Evolutionary conservation across 371 early-diverging fungal species (phyloP), one percentile per base, ranked within the genome.

Genomic region (Umbelopsis sp.): DNA sequence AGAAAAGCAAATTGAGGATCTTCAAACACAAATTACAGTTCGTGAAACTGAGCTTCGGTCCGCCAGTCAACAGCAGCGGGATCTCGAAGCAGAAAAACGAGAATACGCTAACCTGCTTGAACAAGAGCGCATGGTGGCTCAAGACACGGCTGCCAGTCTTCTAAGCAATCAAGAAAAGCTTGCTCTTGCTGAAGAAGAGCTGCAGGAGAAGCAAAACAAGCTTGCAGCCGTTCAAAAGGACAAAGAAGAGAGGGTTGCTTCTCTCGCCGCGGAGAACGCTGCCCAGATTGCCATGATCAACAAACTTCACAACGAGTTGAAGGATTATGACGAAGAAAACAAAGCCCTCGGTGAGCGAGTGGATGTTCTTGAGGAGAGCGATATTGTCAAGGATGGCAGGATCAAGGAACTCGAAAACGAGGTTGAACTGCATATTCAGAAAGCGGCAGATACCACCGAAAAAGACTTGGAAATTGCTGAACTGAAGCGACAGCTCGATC

Each of bases 191-290:
- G 87, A 91, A 63, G 84, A 86, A 32, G 89, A 93, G 18, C 77
- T 94, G 63, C 86, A 91, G 52, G 84, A 66, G 10, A 52, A 72
- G 66, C 50, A 48, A 32, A n/a, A 65, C 37, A 20, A 51, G n/a
- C 50, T 65, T 35, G 37, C 38, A 41, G 35, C 37, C 4, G 14
- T 38, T n/a, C 8, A 51, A 50, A 29, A 67, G 37, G 25, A 91
- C 89, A 72, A 85, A 84, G 68, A 89, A 88, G 71, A 88, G 91
- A 67, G 75, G 74, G 0, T 94, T 93, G 72, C 74, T 90, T 37
- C 85, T 89, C 4, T 79, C 86, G n/a, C 74, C 91, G 70, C 88
- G 45, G 92, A 94, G 65, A 78, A 85, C 41, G 82, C 84, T 37
- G 84, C 82, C 0, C 76, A 93, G 12, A 78, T 82, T 0, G 70